These are phyloP conservation scores for Casuarina glauca DNA, from an alignment of 306 rosid genomes.

Conservation along the genomic window DNA sequence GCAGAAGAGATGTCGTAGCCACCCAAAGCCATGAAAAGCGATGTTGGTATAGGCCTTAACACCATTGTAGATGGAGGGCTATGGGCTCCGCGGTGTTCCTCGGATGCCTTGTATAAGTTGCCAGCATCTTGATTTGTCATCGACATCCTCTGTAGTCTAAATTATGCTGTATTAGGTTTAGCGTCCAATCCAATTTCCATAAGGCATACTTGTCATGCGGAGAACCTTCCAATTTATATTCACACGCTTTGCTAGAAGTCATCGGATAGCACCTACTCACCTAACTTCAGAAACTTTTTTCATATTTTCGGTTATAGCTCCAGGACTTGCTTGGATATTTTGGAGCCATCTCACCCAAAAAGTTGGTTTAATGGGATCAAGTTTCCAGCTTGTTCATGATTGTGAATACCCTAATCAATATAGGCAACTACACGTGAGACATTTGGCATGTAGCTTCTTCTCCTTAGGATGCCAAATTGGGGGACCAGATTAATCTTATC, in stretches of 20 bases:
- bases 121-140: not conserved
- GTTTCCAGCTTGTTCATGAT: conserved; percentile 20
- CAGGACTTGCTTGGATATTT: conserved; percentile 1
- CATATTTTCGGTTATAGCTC: conserved; percentile 16
- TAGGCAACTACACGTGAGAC: not conserved
- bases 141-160: not conserved
- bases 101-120: not conserved
- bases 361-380: conserved; percentile 10
- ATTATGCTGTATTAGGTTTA: not conserved
- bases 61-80: not conserved
- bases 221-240: not conserved
- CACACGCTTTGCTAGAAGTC: not conserved
- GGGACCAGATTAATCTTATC: not conserved
- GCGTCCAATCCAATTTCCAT: not conserved
- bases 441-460: not conserved
- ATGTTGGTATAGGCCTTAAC: not conserved
- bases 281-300: conserved; percentile 26
- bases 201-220: not conserved
- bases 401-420: not conserved
- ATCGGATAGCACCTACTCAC: conserved; percentile 35
- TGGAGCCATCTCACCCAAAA: conserved; percentile 22
- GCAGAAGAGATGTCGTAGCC: not conserved
- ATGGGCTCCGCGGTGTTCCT: not conserved
- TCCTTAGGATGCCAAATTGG: conserved; percentile 11
- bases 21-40: not conserved